These are phyloP conservation scores for Xylaria scruposa DNA, from an alignment of 495 filamentous ascomycete genomes.

Conservation along the genomic window DNA sequence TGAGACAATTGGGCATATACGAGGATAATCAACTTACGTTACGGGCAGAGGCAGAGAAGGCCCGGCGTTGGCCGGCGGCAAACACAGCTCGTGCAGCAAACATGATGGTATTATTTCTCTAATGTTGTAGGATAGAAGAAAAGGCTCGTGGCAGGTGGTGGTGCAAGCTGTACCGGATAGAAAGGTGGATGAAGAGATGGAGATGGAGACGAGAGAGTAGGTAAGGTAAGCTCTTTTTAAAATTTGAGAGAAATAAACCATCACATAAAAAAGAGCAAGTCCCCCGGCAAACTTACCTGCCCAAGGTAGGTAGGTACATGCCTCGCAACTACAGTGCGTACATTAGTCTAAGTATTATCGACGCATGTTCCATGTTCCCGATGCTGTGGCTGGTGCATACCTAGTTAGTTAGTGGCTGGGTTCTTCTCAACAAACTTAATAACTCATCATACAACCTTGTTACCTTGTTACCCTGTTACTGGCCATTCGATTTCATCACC, in stretches of 20 bases:
- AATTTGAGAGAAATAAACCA: constrained; percentile 13
- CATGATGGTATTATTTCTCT: constrained; percentile 27
- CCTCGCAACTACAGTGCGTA: background rate
- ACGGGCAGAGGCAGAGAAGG: constrained; percentile 91
- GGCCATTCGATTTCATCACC: too few relatives aligned
- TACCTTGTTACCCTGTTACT: too few relatives aligned
- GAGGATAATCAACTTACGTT: constrained; percentile 65
- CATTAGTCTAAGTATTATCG: background rate
- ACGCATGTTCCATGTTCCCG: too few relatives aligned
- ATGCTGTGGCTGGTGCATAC: too few relatives aligned
- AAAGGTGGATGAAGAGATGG: background rate
- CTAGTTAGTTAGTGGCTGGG: too few relatives aligned
- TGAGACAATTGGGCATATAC: background rate
- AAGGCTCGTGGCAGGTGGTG: background rate
- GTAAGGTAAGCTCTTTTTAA: constrained; percentile 3
- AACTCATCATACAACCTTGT: too few relatives aligned
- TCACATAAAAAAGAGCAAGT: constrained; percentile 9
- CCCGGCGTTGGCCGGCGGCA: constrained; percentile 73
- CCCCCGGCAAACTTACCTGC: background rate
- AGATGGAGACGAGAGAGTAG: background rate
- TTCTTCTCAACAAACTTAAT: too few relatives aligned
- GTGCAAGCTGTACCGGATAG: background rate
- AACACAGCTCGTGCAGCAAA: constrained; percentile 41
- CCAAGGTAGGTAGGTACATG: background rate
- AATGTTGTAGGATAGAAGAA: background rate